phyloP scores from a whole-genome alignment of 768 basidiomycete genomes.

The Calocybe indica region DNA sequence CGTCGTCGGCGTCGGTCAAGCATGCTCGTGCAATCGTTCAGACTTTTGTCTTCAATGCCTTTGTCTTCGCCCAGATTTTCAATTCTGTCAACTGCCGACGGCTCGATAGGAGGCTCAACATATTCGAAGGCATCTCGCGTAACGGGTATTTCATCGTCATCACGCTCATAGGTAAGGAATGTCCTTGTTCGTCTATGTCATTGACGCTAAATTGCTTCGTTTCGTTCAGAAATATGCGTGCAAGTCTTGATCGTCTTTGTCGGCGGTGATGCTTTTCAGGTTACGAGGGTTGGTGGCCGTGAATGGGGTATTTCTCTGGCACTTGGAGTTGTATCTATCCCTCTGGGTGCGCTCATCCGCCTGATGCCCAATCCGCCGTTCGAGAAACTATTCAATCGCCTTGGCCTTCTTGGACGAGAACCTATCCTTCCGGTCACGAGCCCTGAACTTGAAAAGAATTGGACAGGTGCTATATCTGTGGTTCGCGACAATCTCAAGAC shows the following conservation, averaged over 20 bases:
- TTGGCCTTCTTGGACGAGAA: conserved; percentile 58
- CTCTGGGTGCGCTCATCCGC: conserved; percentile 79
- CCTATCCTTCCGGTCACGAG: conserved; percentile 59
- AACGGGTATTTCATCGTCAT: conserved; percentile 86
- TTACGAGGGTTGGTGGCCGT: conserved; percentile 66
- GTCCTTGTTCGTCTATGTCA: conserved; percentile 13
- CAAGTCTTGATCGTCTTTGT: conserved; percentile 90
- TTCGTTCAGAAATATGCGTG: conserved; percentile 64
- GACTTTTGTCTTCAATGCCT: conserved; percentile 95
- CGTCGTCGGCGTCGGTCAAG: conserved; percentile 17
- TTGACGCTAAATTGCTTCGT: not conserved
- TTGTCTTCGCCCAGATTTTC: conserved; percentile 97
- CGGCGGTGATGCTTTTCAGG: conserved; percentile 89
- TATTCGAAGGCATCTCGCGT: conserved; percentile 73
- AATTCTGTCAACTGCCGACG: conserved; percentile 91
- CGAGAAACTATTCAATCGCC: conserved; percentile 42
- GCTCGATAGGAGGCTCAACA: conserved; percentile 80
- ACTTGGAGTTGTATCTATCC: conserved; percentile 82
- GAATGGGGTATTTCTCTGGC: conserved; percentile 95
- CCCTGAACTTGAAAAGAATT: conserved; percentile 50
- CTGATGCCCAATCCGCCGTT: conserved; percentile 76
- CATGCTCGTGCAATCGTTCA: conserved; percentile 48
- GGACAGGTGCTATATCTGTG: conserved; percentile 75
- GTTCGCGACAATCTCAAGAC: conserved; percentile 84
- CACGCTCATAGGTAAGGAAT: conserved; percentile 71